Conservation (phyloP, 129 eudicot species). For the Oenanthe sinensis region DNA sequence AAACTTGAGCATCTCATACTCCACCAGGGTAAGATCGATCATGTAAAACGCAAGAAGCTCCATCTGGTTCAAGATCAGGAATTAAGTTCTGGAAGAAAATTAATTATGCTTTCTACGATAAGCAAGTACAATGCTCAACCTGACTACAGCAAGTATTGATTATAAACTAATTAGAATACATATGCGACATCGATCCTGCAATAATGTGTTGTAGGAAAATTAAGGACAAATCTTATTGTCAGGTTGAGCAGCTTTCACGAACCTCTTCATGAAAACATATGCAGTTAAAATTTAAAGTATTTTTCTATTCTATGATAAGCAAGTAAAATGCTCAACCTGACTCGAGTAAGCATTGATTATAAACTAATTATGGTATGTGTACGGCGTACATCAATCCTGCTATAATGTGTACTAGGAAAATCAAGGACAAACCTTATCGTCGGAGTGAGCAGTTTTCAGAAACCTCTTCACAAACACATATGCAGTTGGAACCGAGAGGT, state of each 20-base stretch:
- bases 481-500: constrained; percentile 78
- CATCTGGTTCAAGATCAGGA: constrained; percentile 16
- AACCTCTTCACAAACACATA: constrained; percentile 69
- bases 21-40: constrained; percentile 77
- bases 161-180: not conserved
- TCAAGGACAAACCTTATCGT: constrained; percentile 25
- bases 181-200: too few species aligned
- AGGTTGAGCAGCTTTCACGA: constrained; percentile 80
- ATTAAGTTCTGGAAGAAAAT: not conserved
- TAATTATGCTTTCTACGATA: not conserved
- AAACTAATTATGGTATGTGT: not conserved
- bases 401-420: not conserved
- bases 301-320: too few species aligned
- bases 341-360: not conserved
- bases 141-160: not conserved
- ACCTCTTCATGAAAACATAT: constrained; percentile 63
- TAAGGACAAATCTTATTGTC: constrained; percentile 24
- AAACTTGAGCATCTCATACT: constrained; percentile 71
- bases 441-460: constrained; percentile 84
- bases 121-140: not conserved
- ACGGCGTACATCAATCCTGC: not conserved
- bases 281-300: constrained; percentile 64
- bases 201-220: too few species aligned
- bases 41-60: constrained; percentile 53
- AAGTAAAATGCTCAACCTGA: not conserved